Evolutionary conservation across 345 rosid species (phyloP).

Genomic region (Moringa oleifera): DNA sequence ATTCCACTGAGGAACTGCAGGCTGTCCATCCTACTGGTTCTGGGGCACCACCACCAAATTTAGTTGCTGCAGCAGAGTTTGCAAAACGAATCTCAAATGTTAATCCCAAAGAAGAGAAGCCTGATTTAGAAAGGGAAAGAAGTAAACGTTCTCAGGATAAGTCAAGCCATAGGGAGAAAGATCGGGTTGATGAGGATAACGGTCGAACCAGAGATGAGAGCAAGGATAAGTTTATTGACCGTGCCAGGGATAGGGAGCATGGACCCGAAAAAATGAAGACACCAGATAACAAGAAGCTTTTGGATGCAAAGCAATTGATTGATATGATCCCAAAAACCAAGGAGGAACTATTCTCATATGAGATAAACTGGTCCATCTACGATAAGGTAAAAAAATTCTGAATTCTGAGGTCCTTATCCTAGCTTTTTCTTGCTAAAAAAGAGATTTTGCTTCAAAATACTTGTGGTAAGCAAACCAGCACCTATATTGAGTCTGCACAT

Average conservation of each 20-base stretch:
- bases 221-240: slow-evolving; percentile 41
- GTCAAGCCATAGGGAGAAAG: slow-evolving; percentile 63
- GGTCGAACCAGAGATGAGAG: slow-evolving; percentile 46
- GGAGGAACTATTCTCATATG: slow-evolving; percentile 86
- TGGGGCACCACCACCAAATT: slow-evolving; percentile 63
- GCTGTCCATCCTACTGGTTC: slow-evolving; percentile 56
- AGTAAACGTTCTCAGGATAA: slow-evolving; percentile 70
- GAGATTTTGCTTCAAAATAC: background rate
- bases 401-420: slow-evolving; percentile 1
- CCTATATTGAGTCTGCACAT: too few relatives aligned
- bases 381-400: slow-evolving; percentile 58
- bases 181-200: slow-evolving; percentile 38
- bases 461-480: background rate
- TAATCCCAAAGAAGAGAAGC: slow-evolving; percentile 63
- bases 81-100: slow-evolving; percentile 79
- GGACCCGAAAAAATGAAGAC: slow-evolving; percentile 60
- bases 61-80: slow-evolving; percentile 92
- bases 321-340: slow-evolving; percentile 98
- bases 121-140: slow-evolving; percentile 71
- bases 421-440: background rate
- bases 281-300: slow-evolving; percentile 72
- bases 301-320: slow-evolving; percentile 94
- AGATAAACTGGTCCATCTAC: slow-evolving; percentile 86
- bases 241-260: slow-evolving; percentile 54
- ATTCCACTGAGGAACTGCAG: slow-evolving; percentile 86